A percentile compares a stretch with the other conserved stretches of the same genome.
Evolutionary conservation across 2,329 filamentous ascomycete genomes (phyloP).

Genomic region (Podosphaera xanthii): DNA sequence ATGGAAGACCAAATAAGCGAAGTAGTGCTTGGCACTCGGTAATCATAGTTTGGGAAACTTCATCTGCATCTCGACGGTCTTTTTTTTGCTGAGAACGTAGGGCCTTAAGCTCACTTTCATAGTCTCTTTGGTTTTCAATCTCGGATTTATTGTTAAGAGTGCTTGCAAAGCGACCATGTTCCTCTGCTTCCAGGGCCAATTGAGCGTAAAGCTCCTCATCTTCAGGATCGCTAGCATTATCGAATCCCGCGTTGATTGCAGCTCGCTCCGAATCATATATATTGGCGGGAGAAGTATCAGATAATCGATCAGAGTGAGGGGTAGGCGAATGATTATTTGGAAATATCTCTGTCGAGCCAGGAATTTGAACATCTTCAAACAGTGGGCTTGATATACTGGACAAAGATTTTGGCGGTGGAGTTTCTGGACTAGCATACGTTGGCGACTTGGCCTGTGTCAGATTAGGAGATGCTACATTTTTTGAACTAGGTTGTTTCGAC

Average conservation of each 20-base stretch:
- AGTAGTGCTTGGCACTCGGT: conserved; percentile 83
- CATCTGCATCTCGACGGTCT: conserved; percentile 83
- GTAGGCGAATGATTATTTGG: not conserved
- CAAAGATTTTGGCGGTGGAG: conserved; percentile 15
- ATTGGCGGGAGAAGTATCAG: conserved; percentile 18
- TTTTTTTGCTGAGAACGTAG: conserved; percentile 90
- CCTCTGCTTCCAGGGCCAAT: conserved; percentile 74
- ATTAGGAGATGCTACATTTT: not conserved
- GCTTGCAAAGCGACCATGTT: conserved; percentile 80
- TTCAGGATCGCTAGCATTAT: conserved; percentile 64
- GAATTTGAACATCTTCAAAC: conserved; percentile 24
- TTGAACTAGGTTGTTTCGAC: not conserved
- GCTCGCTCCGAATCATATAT: conserved; percentile 7
- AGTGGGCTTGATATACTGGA: conserved; percentile 18
- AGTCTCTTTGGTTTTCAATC: conserved; percentile 49
- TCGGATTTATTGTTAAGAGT: conserved; percentile 57
- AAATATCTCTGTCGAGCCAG: not conserved
- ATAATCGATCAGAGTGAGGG: not conserved
- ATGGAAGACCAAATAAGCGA: conserved; percentile 76
- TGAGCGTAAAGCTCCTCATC: conserved; percentile 75
- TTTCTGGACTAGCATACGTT: not conserved
- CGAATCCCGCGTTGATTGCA: conserved; percentile 22
- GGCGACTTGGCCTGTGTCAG: not conserved
- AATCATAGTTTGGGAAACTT: conserved; percentile 91
- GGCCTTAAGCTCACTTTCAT: conserved; percentile 68